These are phyloP conservation scores for Phytophthora boehmeriae DNA, from an alignment of 352 stramenopile species.

Conservation along the genomic window DNA sequence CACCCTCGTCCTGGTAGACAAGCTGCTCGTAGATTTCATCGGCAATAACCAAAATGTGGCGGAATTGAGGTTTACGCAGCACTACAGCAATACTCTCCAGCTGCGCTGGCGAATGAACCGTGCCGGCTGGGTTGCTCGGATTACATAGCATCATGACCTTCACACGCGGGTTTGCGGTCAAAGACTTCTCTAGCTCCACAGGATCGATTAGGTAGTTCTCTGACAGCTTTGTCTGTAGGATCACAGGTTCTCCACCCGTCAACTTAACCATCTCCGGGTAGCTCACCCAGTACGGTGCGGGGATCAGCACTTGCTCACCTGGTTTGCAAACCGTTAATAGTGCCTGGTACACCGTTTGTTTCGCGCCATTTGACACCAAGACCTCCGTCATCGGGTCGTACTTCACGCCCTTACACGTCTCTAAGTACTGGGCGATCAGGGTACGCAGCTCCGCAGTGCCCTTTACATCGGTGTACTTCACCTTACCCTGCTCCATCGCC, in stretches of 20 bases:
- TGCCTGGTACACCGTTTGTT: conserved; percentile 95
- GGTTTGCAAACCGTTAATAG: conserved; percentile 90
- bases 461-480: conserved; percentile 96
- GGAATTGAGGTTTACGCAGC: conserved; percentile 59
- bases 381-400: conserved; percentile 93
- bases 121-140: conserved; percentile 95
- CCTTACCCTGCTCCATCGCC: conserved; percentile 78
- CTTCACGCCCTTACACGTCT: conserved; percentile 88
- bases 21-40: conserved; percentile 98
- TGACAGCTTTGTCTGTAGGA: conserved; percentile 88
- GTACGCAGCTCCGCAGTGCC: conserved; percentile 89
- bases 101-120: conserved; percentile 65
- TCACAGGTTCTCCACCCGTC: conserved; percentile 90
- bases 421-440: conserved; percentile 91
- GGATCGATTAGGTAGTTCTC: conserved; percentile 93
- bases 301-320: conserved; percentile 95
- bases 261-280: conserved; percentile 97
- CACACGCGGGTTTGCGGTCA: conserved; percentile 72
- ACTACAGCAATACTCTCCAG: conserved; percentile 57
- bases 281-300: conserved; percentile 96
- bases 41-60: conserved; percentile 87
- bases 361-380: conserved; percentile 96
- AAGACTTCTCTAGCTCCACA: conserved; percentile 64
- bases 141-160: conserved; percentile 96
- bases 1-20: conserved; percentile 86